A percentile compares a stretch with the other conserved stretches of the same genome.
These are phyloP conservation scores for Entomortierella chlamydospora DNA, from an alignment of 192 early-diverging fungal genomes.

Conservation along the genomic window DNA sequence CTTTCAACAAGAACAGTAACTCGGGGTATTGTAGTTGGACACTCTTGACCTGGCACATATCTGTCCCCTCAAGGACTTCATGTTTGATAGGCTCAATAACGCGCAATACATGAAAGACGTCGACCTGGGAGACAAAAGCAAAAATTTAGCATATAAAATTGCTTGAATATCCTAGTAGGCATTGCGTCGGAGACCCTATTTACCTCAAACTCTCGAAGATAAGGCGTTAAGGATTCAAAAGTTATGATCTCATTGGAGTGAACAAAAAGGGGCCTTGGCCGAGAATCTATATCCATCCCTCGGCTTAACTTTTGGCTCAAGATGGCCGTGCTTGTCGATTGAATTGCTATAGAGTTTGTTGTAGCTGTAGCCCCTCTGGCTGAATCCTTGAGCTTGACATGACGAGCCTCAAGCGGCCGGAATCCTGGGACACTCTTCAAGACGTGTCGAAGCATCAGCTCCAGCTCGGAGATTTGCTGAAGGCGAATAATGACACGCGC, in stretches of 20 bases:
- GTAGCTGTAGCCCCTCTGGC: not conserved
- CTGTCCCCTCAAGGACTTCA: conserved; percentile 20
- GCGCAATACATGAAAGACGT: conserved; percentile 44
- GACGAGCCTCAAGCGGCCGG: conserved; percentile 55
- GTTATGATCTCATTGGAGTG: conserved; percentile 15
- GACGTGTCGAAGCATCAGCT: conserved; percentile 46
- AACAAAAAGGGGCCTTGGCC: not conserved
- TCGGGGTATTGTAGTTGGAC: conserved; percentile 40
- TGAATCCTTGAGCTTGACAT: conserved; percentile 17
- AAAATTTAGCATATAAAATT: too few relatives aligned
- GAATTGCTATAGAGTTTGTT: not conserved
- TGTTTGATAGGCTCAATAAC: conserved; percentile 36
- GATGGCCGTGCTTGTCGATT: not conserved
- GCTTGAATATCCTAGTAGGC: too few relatives aligned
- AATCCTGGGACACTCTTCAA: conserved; percentile 46
- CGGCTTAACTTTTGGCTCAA: conserved; percentile 2
- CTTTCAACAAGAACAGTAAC: conserved; percentile 61
- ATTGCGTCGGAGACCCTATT: too few relatives aligned
- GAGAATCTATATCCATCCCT: conserved; percentile 8
- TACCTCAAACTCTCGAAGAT: conserved; percentile 56
- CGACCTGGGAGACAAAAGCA: conserved; percentile 4
- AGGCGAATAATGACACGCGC: conserved; percentile 56
- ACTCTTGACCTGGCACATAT: conserved; percentile 3
- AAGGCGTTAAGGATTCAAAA: conserved; percentile 41
- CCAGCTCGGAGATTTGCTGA: conserved; percentile 55